Evolutionary conservation across 768 basidiomycete species (phyloP).

Genomic region (Chlorophyllum brunneum): DNA sequence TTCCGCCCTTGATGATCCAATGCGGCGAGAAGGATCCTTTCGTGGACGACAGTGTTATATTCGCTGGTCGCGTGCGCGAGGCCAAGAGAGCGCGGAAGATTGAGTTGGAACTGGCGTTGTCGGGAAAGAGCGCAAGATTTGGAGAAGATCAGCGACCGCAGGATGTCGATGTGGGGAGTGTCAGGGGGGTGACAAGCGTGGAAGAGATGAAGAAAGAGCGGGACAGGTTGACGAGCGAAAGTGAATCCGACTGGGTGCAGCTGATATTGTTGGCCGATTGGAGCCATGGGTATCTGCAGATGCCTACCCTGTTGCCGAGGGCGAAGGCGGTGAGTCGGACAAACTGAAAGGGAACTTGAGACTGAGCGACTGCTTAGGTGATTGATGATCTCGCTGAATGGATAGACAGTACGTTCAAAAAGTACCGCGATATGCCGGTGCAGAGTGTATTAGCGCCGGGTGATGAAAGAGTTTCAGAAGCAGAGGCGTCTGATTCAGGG

Average conservation of each 20-base stretch:
- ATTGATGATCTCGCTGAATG: slow-evolving; percentile 86
- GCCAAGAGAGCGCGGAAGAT: slow-evolving; percentile 83
- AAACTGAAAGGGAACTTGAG: not conserved
- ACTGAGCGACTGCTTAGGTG: slow-evolving; percentile 31
- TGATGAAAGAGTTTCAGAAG: slow-evolving; percentile 22
- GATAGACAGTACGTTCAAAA: slow-evolving; percentile 78
- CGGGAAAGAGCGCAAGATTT: slow-evolving; percentile 59
- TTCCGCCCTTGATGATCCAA: slow-evolving; percentile 91
- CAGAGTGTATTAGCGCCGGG: slow-evolving; percentile 8
- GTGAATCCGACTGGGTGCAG: slow-evolving; percentile 93
- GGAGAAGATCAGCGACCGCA: slow-evolving; percentile 66
- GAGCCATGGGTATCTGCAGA: slow-evolving; percentile 97
- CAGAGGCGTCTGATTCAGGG: slow-evolving; percentile 65
- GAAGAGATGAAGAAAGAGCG: slow-evolving; percentile 51
- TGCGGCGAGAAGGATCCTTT: slow-evolving; percentile 95
- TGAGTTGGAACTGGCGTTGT: slow-evolving; percentile 61
- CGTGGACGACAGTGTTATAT: slow-evolving; percentile 96
- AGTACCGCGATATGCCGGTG: slow-evolving; percentile 20
- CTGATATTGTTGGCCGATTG: slow-evolving; percentile 92
- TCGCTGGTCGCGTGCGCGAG: slow-evolving; percentile 91
- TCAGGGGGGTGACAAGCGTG: slow-evolving; percentile 28
- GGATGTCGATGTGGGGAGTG: slow-evolving; percentile 27
- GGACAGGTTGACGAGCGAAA: slow-evolving; percentile 59
- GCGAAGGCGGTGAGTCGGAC: slow-evolving; percentile 50
- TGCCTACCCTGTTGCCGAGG: slow-evolving; percentile 83